Conservation (phyloP, 768 basidiomycete genomes). For the Gyrodon lividus region DNA sequence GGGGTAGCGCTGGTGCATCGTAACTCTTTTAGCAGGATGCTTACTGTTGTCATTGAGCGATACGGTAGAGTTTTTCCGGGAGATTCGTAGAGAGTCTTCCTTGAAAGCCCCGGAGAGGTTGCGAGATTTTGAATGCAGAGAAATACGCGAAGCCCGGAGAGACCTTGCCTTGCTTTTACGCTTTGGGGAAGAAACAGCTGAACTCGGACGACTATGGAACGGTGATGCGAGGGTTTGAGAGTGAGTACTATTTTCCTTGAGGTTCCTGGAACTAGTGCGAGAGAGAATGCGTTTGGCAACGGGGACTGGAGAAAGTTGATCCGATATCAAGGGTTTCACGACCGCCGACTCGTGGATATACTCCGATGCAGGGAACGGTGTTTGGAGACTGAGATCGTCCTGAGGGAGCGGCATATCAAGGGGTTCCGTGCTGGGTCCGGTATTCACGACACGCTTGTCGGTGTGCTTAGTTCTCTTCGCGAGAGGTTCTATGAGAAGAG, state of each 20-base stretch:
- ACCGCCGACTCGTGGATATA: conserved; percentile 23
- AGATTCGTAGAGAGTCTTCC: conserved; percentile 15
- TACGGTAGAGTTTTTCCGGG: conserved; percentile 15
- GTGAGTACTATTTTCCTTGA: conserved; percentile 38
- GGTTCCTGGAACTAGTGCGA: conserved; percentile 39
- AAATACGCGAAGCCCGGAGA: conserved; percentile 16
- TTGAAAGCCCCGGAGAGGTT: conserved; percentile 35
- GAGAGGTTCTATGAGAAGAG: conserved; percentile 18
- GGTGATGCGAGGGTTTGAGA: conserved; percentile 41
- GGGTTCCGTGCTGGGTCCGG: conserved; percentile 2
- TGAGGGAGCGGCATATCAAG: conserved; percentile 8
- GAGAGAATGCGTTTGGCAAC: conserved; percentile 32
- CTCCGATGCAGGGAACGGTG: conserved; percentile 26
- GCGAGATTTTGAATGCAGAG: conserved; percentile 36
- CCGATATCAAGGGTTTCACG: conserved; percentile 24
- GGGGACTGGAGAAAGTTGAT: conserved; percentile 46
- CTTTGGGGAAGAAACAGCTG: conserved; percentile 38
- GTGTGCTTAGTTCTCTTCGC: conserved; percentile 36
- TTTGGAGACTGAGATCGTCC: conserved; percentile 24
- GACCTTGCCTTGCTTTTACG: conserved; percentile 12
- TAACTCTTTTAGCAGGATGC: conserved; percentile 10
- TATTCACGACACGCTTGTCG: conserved; percentile 8
- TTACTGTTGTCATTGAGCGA: conserved; percentile 17
- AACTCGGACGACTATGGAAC: conserved; percentile 45
- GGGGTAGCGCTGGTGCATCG: conserved; percentile 17